Percentiles rank a stretch among this genome's conserved stretches.
Conservation (phyloP, 352 stramenopile genomes). For the Globisporangium megalacanthum region DNA sequence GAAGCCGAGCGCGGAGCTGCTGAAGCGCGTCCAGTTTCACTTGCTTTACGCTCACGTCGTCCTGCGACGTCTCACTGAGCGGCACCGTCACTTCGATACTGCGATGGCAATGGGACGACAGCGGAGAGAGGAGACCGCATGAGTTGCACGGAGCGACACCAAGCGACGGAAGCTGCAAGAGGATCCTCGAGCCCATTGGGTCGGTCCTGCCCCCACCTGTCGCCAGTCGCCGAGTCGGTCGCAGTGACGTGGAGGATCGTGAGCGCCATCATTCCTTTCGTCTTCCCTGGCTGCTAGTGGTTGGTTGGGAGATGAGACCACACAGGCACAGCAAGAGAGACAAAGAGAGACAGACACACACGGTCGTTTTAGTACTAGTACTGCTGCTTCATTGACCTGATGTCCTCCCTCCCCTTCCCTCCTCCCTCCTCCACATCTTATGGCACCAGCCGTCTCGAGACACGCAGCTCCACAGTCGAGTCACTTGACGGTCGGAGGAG, state of each 20-base stretch:
- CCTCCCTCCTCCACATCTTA: too few relatives aligned
- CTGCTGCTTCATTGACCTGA: not conserved
- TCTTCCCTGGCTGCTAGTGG: constrained; percentile 5
- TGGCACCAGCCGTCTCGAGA: not conserved
- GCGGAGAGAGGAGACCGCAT: not conserved
- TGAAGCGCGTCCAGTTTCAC: constrained; percentile 59
- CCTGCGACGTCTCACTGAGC: constrained; percentile 27
- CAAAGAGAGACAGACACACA: constrained; percentile 3
- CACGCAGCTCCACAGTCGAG: not conserved
- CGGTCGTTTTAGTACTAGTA: not conserved
- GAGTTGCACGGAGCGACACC: not conserved
- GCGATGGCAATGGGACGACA: not conserved
- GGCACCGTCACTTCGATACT: constrained; percentile 34
- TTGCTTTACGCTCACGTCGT: constrained; percentile 32
- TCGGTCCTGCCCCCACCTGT: constrained; percentile 20
- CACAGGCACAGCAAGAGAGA: not conserved
- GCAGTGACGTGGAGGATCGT: constrained; percentile 30
- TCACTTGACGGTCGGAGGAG: not conserved
- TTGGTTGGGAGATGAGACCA: not conserved
- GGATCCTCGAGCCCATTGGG: not conserved
- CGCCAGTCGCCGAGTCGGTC: constrained; percentile 17
- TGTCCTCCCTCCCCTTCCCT: not conserved
- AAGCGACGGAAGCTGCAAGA: not conserved
- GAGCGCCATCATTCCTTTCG: constrained; percentile 14
- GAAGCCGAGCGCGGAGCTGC: constrained; percentile 35